Percentiles rank a stretch among this genome's conserved stretches.
Conservation (phyloP, 2,329 filamentous ascomycete genomes). For the Metarhizium anisopliae region DNA sequence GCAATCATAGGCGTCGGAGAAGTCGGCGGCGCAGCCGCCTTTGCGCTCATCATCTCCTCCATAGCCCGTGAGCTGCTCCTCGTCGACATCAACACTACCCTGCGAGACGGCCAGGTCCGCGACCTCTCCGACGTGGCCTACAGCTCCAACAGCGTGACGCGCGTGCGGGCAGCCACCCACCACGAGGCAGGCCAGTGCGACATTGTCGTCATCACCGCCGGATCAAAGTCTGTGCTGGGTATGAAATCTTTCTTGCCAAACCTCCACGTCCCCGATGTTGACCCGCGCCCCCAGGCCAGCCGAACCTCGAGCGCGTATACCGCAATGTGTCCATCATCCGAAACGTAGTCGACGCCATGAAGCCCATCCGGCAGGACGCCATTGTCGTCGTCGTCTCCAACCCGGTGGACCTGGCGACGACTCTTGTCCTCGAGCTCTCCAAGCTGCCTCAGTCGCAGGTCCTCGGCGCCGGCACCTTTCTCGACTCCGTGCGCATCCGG, state of each 20-base stretch:
- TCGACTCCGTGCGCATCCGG: not conserved
- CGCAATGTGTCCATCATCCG: conserved; percentile 38
- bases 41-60: conserved; percentile 39
- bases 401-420: too few species aligned
- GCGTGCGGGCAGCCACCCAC: conserved; percentile 33
- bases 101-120: conserved; percentile 39
- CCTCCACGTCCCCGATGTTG: not conserved
- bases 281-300: conserved; percentile 10
- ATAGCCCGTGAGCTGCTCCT: conserved; percentile 42
- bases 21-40: conserved; percentile 41
- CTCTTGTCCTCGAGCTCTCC: too few species aligned
- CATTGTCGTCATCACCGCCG: conserved; percentile 45
- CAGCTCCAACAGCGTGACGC: conserved; percentile 29
- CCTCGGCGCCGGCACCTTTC: not conserved
- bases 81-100: conserved; percentile 37
- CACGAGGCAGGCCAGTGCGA: conserved; percentile 43
- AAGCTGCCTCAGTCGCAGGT: conserved; percentile 8
- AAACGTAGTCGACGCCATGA: conserved; percentile 37
- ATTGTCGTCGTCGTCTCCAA: too few species aligned
- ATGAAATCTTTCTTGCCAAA: too few species aligned
- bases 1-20: not conserved
- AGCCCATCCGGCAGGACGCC: conserved; percentile 16
- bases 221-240: conserved; percentile 32
- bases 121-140: conserved; percentile 44
- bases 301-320: conserved; percentile 16